Conservation (phyloP, 1,139 yeast species). For the Pichia sp. region DNA sequence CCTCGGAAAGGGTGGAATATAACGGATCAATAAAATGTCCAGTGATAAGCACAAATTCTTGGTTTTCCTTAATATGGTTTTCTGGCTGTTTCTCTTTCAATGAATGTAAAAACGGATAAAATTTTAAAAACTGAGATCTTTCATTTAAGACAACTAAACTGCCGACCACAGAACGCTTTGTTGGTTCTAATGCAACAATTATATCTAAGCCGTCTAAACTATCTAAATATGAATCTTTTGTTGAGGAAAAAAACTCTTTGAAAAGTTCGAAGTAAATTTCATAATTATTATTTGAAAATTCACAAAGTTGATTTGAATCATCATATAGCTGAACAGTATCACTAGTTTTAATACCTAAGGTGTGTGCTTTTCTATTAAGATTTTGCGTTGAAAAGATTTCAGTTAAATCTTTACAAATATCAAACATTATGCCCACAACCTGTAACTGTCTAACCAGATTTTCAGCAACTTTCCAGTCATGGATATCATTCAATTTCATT, state of each 20-base stretch:
- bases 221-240: constrained; percentile 18
- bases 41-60: constrained; percentile 43
- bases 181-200: constrained; percentile 55
- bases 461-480: constrained; percentile 49
- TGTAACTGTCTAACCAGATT: constrained; percentile 50
- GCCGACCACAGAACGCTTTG: constrained; percentile 51
- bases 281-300: constrained; percentile 35
- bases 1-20: constrained; percentile 49
- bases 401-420: constrained; percentile 42
- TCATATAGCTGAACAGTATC: constrained; percentile 19
- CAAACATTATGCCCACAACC: constrained; percentile 56
- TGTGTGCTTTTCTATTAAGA: background rate
- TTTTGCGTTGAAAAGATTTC: constrained; percentile 32
- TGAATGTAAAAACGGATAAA: constrained; percentile 43
- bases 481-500: constrained; percentile 36
- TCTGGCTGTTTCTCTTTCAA: background rate
- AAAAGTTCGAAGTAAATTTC: constrained; percentile 34
- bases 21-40: constrained; percentile 54
- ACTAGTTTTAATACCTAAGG: background rate
- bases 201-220: constrained; percentile 29
- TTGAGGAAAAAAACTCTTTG: constrained; percentile 7
- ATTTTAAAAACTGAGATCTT: constrained; percentile 43
- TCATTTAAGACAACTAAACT: constrained; percentile 51
- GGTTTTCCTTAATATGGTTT: constrained; percentile 6
- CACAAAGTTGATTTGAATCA: constrained; percentile 16